Conservation (phyloP, 768 basidiomycete species). For the Pleurotus ostreatus region DNA sequence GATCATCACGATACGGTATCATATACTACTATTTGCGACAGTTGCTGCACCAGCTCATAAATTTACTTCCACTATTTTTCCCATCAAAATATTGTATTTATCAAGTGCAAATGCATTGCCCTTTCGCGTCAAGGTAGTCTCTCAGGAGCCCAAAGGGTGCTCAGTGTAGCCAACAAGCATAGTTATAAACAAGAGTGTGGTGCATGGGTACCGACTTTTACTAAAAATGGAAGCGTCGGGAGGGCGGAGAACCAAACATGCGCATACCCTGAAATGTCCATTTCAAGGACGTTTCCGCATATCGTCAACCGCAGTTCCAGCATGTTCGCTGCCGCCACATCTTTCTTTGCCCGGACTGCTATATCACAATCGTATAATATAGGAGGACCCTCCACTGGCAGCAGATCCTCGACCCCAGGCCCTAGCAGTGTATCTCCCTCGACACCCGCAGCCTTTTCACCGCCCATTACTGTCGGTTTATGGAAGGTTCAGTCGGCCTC, state of each 20-base stretch:
- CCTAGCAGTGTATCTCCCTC: conserved; percentile 20
- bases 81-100: neutral
- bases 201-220: too few relatives aligned
- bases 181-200: too few relatives aligned
- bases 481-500: conserved; percentile 87
- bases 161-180: too few relatives aligned
- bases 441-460: conserved; percentile 38
- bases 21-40: conserved; percentile 1
- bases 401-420: conserved; percentile 48
- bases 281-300: too few relatives aligned
- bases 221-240: too few relatives aligned
- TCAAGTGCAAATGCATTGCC: too few relatives aligned
- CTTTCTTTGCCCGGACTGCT: conserved; percentile 76
- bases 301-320: conserved; percentile 1
- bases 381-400: conserved; percentile 36
- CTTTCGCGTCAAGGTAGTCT: too few relatives aligned
- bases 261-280: too few relatives aligned
- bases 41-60: neutral
- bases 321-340: conserved; percentile 81
- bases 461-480: conserved; percentile 69
- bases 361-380: conserved; percentile 81
- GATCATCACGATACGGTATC: neutral
- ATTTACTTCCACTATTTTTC: neutral
- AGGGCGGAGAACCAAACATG: too few relatives aligned
- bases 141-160: too few relatives aligned